Percentiles rank a stretch among this genome's conserved stretches.
Conservation (phyloP, 306 rosid species). For the Cicer yamashitae region DNA sequence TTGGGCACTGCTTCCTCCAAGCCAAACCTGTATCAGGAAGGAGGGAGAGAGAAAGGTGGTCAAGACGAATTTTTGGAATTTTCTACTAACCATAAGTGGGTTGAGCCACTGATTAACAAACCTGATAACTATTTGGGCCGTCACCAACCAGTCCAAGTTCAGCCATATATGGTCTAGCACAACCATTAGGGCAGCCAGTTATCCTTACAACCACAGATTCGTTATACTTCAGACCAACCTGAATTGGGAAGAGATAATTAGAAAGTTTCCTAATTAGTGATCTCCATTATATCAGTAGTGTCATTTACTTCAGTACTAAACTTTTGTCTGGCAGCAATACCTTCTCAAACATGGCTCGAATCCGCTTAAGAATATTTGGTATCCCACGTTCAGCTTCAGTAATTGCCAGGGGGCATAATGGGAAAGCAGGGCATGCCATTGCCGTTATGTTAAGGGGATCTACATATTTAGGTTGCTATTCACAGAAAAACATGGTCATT, state of each 20-base stretch:
- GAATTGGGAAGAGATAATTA: conserved; percentile 40
- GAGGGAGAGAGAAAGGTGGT: background rate
- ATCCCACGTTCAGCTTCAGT: conserved; percentile 98
- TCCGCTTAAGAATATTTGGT: conserved; percentile 87
- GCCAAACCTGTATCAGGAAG: conserved; percentile 74
- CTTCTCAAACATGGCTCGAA: conserved; percentile 91
- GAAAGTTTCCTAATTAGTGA: conserved; percentile 24
- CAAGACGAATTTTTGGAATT: conserved; percentile 1
- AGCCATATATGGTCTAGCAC: conserved; percentile 98
- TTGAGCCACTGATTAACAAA: conserved; percentile 47
- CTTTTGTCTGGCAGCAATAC: conserved; percentile 50
- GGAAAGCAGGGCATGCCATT: conserved; percentile 99
- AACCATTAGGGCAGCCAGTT: conserved; percentile 97
- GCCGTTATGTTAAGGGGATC: conserved; percentile 96
- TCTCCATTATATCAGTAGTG: conserved; percentile 29
- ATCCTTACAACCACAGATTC: conserved; percentile 90
- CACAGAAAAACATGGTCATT: conserved; percentile 44
- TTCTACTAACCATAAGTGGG: conserved; percentile 10
- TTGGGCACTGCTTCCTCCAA: conserved; percentile 88
- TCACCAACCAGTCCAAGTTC: conserved; percentile 98
- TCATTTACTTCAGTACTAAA: conserved; percentile 1
- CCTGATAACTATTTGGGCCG: conserved; percentile 99
- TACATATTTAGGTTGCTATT: conserved; percentile 83
- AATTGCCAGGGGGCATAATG: conserved; percentile 95
- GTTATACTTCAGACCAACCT: conserved; percentile 92